These are phyloP conservation scores for Comarum palustre DNA, from an alignment of 306 rosid species.

Conservation along the genomic window DNA sequence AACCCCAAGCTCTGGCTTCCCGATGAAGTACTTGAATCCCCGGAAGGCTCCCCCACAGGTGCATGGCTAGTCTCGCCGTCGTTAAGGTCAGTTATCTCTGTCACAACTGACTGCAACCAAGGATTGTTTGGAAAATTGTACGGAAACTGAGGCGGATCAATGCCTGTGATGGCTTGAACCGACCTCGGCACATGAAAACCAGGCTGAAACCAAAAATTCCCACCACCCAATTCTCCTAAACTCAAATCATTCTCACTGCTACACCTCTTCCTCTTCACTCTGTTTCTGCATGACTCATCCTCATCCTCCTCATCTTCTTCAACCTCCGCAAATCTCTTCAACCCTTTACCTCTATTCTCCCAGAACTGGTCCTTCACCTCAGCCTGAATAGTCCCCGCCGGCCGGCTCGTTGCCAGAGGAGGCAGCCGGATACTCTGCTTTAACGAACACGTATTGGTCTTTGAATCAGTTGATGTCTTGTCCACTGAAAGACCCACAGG, in stretches of 20 bases:
- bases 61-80: conserved; percentile 47
- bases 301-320: conserved; percentile 34
- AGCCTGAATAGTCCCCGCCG: conserved; percentile 22
- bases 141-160: conserved; percentile 43
- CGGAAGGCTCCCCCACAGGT: conserved; percentile 46
- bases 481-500: conserved; percentile 65
- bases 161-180: conserved; percentile 18
- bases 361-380: conserved; percentile 55
- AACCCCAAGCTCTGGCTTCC: conserved; percentile 53
- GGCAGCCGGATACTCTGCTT: conserved; percentile 84
- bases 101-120: conserved; percentile 64
- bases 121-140: conserved; percentile 55
- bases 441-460: conserved; percentile 51
- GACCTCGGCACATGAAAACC: conserved; percentile 25
- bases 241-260: conserved; percentile 36
- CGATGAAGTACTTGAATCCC: conserved; percentile 60
- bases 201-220: conserved; percentile 59
- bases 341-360: conserved; percentile 44
- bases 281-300: conserved; percentile 45
- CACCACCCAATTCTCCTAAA: conserved; percentile 51
- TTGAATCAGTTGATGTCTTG: conserved; percentile 52
- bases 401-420: conserved; percentile 49
- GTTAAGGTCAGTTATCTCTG: conserved; percentile 58
- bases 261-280: conserved; percentile 76
- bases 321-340: conserved; percentile 76